phyloP scores from a whole-genome alignment of 2,329 filamentous ascomycete species.

The Colletotrichum sp. region DNA sequence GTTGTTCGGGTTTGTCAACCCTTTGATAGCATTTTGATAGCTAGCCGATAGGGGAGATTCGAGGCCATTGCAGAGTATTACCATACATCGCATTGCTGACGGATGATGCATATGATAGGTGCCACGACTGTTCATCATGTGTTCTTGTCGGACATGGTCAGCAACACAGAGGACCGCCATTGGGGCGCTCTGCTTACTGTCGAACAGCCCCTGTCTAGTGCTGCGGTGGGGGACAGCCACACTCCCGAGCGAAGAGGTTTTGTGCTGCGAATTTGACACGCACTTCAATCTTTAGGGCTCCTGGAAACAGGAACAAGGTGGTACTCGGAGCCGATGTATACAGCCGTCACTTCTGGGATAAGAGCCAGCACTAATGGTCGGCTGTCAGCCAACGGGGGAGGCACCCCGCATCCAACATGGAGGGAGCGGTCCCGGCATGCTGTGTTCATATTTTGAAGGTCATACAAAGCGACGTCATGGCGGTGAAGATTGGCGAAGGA shows the following conservation, averaged over 20 bases:
- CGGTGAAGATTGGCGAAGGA: neutral
- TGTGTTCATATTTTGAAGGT: neutral
- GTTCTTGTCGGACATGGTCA: slow-evolving; percentile 14
- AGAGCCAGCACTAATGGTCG: neutral
- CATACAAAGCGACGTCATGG: neutral
- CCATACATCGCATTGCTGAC: neutral
- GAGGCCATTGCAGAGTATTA: neutral
- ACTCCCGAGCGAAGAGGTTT: neutral
- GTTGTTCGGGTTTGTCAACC: neutral
- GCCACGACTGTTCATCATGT: slow-evolving; percentile 8
- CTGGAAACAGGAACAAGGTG: neutral
- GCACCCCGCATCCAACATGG: neutral
- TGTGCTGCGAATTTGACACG: neutral
- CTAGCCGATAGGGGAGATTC: neutral
- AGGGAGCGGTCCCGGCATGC: neutral
- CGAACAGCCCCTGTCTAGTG: neutral
- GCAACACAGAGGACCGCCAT: neutral
- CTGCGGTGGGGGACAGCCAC: neutral
- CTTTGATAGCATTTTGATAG: neutral
- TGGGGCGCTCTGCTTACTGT: slow-evolving; percentile 8
- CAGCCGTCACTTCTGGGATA: neutral
- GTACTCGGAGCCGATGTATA: neutral
- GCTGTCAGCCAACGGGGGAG: neutral
- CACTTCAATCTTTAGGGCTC: neutral
- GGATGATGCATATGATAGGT: slow-evolving; percentile 2